phyloP scores from a whole-genome alignment of 495 filamentous ascomycete species.

The Trichoderma virens region DNA sequence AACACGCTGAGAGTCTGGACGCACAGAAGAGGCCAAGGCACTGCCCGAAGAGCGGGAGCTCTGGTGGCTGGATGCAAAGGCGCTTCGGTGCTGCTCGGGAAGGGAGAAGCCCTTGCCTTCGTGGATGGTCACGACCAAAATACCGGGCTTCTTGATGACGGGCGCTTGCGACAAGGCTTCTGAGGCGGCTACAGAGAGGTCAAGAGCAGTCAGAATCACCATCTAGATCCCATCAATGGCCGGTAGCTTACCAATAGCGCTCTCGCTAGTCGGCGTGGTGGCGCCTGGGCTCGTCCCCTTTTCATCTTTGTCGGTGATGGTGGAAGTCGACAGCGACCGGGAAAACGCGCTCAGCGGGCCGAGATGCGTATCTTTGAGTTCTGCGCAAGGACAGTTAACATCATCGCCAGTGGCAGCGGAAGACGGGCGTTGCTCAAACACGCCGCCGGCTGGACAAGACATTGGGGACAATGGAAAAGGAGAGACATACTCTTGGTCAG shows the following conservation, averaged over 20 bases:
- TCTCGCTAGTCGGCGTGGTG: constrained; percentile 51
- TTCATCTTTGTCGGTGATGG: constrained; percentile 65
- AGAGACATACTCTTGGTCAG: constrained; percentile 70
- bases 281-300: constrained; percentile 41
- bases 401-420: neutral
- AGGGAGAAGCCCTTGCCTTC: constrained; percentile 86
- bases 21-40: constrained; percentile 61
- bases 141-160: constrained; percentile 71
- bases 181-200: constrained; percentile 59
- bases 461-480: constrained; percentile 13
- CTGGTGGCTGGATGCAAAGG: constrained; percentile 48
- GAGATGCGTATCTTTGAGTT: constrained; percentile 96
- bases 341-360: constrained; percentile 81
- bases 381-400: constrained; percentile 37
- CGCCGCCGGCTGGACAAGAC: neutral
- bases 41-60: constrained; percentile 64
- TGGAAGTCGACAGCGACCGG: constrained; percentile 86
- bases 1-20: constrained; percentile 63
- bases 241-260: constrained; percentile 62
- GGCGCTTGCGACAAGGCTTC: constrained; percentile 76
- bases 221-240: constrained; percentile 9
- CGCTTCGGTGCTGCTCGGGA: constrained; percentile 72
- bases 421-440: neutral
- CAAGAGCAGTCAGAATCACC: neutral
- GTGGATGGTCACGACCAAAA: constrained; percentile 93